These are phyloP conservation scores for Penicillium sp. DNA, from an alignment of 2,329 filamentous ascomycete genomes.

Conservation along the genomic window DNA sequence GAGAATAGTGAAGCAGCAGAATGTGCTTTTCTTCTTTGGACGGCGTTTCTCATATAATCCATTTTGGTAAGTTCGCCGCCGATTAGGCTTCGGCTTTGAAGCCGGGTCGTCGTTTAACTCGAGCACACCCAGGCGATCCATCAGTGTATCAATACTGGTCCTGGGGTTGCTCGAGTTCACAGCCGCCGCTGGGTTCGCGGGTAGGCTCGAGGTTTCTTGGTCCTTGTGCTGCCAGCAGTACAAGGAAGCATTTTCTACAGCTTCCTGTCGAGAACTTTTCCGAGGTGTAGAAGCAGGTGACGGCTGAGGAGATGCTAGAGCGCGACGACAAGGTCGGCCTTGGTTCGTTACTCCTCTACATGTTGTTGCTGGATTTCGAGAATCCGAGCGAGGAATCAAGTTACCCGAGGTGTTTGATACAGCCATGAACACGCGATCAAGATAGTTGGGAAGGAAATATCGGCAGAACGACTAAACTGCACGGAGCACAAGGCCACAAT, in stretches of 20 bases:
- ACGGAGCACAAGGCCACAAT: conserved; percentile 1
- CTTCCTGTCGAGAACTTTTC: conserved; percentile 27
- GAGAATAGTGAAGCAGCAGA: conserved; percentile 38
- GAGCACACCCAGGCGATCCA: conserved; percentile 75
- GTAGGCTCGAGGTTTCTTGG: conserved; percentile 58
- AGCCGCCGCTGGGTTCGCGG: conserved; percentile 15
- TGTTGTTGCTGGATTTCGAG: conserved; percentile 78
- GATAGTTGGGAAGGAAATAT: background rate
- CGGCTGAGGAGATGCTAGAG: conserved; percentile 56
- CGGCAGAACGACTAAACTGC: conserved; percentile 1
- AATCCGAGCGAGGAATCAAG: conserved; percentile 75
- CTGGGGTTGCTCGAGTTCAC: conserved; percentile 60
- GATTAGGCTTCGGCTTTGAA: conserved; percentile 7
- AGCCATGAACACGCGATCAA: conserved; percentile 53
- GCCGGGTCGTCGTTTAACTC: conserved; percentile 55
- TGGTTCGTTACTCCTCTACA: conserved; percentile 83
- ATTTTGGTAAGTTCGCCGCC: conserved; percentile 10
- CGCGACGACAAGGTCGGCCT: conserved; percentile 80
- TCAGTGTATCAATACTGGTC: conserved; percentile 83
- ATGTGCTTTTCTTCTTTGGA: conserved; percentile 22
- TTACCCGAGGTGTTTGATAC: conserved; percentile 80
- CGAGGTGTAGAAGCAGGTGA: conserved; percentile 23
- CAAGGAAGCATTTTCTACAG: conserved; percentile 44
- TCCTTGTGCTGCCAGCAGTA: conserved; percentile 98
- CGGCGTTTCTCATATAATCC: conserved; percentile 16